Conservation (phyloP, 208 protist species). For the Wallacemonas sp. region DNA sequence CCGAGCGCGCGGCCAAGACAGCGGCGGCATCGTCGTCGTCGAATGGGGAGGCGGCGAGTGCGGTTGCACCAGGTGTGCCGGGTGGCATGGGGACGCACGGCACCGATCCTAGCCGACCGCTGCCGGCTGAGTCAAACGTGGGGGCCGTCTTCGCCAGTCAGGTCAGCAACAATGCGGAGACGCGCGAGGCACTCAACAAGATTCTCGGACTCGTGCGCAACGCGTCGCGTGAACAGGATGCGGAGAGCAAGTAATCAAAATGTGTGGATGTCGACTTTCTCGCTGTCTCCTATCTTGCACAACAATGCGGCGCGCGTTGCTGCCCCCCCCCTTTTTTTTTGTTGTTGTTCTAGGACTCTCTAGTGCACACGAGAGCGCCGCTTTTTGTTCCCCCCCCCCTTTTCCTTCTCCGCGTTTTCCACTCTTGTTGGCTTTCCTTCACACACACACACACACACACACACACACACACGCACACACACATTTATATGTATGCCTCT, state of each 20-base stretch:
- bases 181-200: slow-evolving; percentile 29
- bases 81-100: slow-evolving; percentile 9
- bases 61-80: neutral
- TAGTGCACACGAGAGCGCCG: too few species aligned
- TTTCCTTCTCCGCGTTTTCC: too few species aligned
- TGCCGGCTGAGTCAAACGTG: slow-evolving; percentile 36
- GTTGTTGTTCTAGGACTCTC: too few species aligned
- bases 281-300: slow-evolving; percentile 13
- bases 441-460: too few species aligned
- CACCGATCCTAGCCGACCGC: slow-evolving; percentile 15
- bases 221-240: neutral
- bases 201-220: slow-evolving; percentile 30
- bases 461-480: too few species aligned
- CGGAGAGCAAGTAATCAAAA: slow-evolving; percentile 2
- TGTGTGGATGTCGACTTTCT: slow-evolving; percentile 7
- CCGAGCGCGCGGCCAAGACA: neutral
- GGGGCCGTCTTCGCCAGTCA: slow-evolving; percentile 27
- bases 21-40: too few species aligned
- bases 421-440: too few species aligned
- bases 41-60: too few species aligned
- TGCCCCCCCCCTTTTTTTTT: too few species aligned
- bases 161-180: slow-evolving; percentile 35
- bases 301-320: too few species aligned
- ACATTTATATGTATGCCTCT: too few species aligned
- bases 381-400: too few species aligned